These are phyloP conservation scores for Forsythia suspensa DNA, from an alignment of 257 asterid genomes.

Conservation along the genomic window DNA sequence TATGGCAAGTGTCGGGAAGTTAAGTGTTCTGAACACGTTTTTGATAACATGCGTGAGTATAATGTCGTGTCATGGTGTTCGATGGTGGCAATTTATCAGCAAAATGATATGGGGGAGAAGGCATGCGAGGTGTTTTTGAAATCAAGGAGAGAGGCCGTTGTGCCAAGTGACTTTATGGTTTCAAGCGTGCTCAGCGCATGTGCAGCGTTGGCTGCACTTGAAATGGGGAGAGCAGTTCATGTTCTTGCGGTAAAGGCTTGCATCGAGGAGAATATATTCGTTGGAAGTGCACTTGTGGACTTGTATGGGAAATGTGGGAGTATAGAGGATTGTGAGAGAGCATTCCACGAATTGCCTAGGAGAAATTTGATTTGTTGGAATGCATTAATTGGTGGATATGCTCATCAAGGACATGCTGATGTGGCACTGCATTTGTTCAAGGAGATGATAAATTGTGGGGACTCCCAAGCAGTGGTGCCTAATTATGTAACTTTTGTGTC, in stretches of 20 bases:
- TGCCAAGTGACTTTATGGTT: conserved; percentile 66
- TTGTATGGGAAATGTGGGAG: conserved; percentile 93
- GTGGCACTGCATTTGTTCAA: conserved; percentile 57
- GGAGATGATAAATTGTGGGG: conserved; percentile 42
- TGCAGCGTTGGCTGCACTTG: conserved; percentile 79
- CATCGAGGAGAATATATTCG: conserved; percentile 57
- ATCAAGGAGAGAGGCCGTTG: conserved; percentile 47
- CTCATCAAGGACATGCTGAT: conserved; percentile 81
- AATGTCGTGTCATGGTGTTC: conserved; percentile 87
- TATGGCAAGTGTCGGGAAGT: conserved; percentile 71
- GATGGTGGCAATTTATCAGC: conserved; percentile 75
- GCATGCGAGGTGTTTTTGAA: conserved; percentile 54
- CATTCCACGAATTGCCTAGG: conserved; percentile 50
- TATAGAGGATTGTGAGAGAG: conserved; percentile 62
- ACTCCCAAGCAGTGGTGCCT: conserved; percentile 36
- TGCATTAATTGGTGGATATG: conserved; percentile 78
- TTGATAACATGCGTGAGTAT: conserved; percentile 44
- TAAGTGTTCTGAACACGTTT: conserved; percentile 50
- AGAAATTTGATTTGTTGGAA: conserved; percentile 78
- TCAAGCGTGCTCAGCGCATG: conserved; percentile 88
- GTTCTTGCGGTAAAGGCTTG: conserved; percentile 79
- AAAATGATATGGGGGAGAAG: conserved; percentile 68
- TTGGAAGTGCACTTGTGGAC: conserved; percentile 88
- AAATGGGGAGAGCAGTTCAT: conserved; percentile 68
- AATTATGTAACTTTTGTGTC: conserved; percentile 77